Evolutionary conservation across 169 alveolate genomes (phyloP), one percentile per base, ranked within the genome.

Genomic region (Cryptosporidium canis): DNA sequence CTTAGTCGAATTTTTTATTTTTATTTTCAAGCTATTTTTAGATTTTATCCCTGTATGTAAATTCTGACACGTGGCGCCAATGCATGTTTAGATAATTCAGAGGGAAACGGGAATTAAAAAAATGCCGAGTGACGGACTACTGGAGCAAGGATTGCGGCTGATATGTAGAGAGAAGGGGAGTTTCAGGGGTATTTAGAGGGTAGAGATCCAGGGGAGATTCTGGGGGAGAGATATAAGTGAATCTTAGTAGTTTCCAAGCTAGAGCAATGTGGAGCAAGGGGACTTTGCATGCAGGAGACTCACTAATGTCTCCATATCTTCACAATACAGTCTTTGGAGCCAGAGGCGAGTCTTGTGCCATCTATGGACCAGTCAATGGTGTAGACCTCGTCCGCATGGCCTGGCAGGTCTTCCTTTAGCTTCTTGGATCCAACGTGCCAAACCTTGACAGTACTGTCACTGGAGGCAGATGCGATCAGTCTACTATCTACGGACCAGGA

Each of bases 351-450:
- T 66, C 94, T 95, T 35, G 95, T 93, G 37, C 99, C 99, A 83
- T 97, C 98, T 51, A 97, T 97, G 31, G 98, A 93, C 99, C 99
- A 98, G 90, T 97, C 99, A 27, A 98, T 94, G 3, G 99, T 98
- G 93, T 96, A 98, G 3, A 98, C 98, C 83, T 98, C 99, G 90
- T 98, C 99, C 9, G 99, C 98, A 90, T 97, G 99, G 8, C 99
- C 99, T 24, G 99, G 99, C 21, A 98, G 94, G 90, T 97, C 99
- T 72, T 92, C 96, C 94, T 96, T 96, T 41, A 97, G 94, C 82
- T 97, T 97, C 67, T 96, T 91, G 64, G 96, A 94, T 63, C 94
- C 94, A 9, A 96, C 95, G 70, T 96, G 97, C 99, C 99, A 96
- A 41, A 97, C 94, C 90, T 97, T 97, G 77, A 97, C 93, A 2